Evolutionary conservation across 352 stramenopile species (phyloP).

Genomic region (Halophytophthora polymorphica): DNA sequence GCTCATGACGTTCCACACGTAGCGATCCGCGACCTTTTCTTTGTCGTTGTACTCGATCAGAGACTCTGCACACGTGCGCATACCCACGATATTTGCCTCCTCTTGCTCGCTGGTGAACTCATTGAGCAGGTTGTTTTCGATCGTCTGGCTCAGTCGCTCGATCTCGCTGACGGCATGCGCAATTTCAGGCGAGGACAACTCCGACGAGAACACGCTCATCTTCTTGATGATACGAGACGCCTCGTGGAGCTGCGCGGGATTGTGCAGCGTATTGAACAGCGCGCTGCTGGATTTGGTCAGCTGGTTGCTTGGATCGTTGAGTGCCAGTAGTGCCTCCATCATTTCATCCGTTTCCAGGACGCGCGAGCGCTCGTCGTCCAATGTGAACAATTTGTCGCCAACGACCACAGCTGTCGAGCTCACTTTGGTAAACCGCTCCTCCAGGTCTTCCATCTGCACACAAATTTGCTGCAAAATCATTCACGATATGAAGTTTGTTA

Average conservation of each 20-base stretch:
- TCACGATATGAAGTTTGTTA: background rate
- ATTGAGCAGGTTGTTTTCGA: conserved; percentile 68
- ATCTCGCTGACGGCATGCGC: conserved; percentile 62
- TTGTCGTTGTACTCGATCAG: conserved; percentile 83
- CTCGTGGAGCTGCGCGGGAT: conserved; percentile 71
- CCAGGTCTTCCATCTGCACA: conserved; percentile 75
- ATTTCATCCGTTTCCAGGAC: conserved; percentile 78
- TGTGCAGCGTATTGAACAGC: conserved; percentile 61
- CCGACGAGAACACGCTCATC: conserved; percentile 63
- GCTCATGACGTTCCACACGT: conserved; percentile 85
- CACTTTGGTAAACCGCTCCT: conserved; percentile 85
- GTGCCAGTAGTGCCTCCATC: conserved; percentile 66
- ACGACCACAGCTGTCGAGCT: conserved; percentile 78
- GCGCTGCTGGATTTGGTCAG: conserved; percentile 52
- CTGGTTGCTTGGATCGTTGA: conserved; percentile 63
- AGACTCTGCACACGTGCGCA: conserved; percentile 61
- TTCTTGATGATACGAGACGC: conserved; percentile 69
- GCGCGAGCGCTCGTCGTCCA: conserved; percentile 62
- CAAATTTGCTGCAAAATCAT: conserved; percentile 51
- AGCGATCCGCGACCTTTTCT: conserved; percentile 78
- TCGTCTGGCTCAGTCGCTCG: conserved; percentile 67
- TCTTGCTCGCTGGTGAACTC: conserved; percentile 78
- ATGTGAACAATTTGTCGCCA: conserved; percentile 54
- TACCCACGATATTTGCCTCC: conserved; percentile 36
- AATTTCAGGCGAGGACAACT: conserved; percentile 63